Percentiles rank a stretch among this genome's conserved stretches.
Evolutionary conservation across 495 filamentous ascomycete genomes (phyloP).

Genomic region (Aspergillus incahuasiensis): DNA sequence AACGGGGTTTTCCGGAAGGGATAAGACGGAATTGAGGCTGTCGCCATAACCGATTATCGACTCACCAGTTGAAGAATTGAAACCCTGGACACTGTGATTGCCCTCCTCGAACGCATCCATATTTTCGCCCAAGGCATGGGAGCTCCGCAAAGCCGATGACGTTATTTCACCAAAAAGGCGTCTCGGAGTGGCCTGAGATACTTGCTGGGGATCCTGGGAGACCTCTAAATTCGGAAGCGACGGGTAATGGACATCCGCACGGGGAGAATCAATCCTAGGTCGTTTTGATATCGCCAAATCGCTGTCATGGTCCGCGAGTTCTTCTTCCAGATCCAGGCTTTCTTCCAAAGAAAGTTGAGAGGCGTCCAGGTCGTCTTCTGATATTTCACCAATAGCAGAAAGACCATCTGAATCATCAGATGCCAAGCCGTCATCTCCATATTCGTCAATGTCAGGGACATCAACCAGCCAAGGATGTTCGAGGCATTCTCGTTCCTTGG

Average conservation of each 20-base stretch:
- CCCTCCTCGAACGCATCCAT: slow-evolving; percentile 24
- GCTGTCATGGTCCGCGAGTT: slow-evolving; percentile 21
- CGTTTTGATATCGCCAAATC: slow-evolving; percentile 39
- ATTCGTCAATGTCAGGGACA: slow-evolving; percentile 35
- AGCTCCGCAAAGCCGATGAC: slow-evolving; percentile 63
- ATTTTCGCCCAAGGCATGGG: slow-evolving; percentile 43
- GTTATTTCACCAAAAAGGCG: slow-evolving; percentile 82
- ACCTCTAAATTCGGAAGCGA: slow-evolving; percentile 43
- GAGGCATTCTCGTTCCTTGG: slow-evolving; percentile 59
- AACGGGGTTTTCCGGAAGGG: slow-evolving; percentile 38
- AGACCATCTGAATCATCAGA: slow-evolving; percentile 46
- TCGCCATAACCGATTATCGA: slow-evolving; percentile 39
- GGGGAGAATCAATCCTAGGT: slow-evolving; percentile 30
- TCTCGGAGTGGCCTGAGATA: slow-evolving; percentile 28
- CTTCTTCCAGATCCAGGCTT: slow-evolving; percentile 38
- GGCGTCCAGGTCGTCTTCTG: slow-evolving; percentile 40
- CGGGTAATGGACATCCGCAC: slow-evolving; percentile 36
- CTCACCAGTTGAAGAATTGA: slow-evolving; percentile 41
- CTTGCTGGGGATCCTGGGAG: slow-evolving; percentile 28
- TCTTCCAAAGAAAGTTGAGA: slow-evolving; percentile 24
- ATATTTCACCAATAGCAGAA: slow-evolving; percentile 43
- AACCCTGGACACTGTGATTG: slow-evolving; percentile 28
- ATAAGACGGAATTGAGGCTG: slow-evolving; percentile 38
- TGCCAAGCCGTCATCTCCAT: slow-evolving; percentile 47
- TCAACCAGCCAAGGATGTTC: slow-evolving; percentile 63